Evolutionary conservation across 108 stramenopile genomes (phyloP), one percentile per base, ranked within the genome.

Genomic region (Skeletonema menzelii): DNA sequence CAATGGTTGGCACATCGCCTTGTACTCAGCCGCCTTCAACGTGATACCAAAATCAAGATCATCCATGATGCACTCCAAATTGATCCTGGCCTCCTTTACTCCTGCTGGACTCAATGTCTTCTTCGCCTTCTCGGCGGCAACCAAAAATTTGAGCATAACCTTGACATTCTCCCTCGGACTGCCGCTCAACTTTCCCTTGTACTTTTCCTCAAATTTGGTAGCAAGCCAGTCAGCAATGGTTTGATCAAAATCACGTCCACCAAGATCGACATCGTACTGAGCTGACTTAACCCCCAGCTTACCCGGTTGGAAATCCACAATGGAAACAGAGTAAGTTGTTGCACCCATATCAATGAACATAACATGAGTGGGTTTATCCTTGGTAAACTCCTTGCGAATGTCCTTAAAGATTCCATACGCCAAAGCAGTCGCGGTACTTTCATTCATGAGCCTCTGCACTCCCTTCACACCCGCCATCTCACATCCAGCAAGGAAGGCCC

Each of bases 391-490:
- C 77, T 96, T 94, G 49, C 92, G 86, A 44, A 97, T 93, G 72
- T 93, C 91, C 84, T 97, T 96, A 93, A 96, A 99, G 77, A 98
- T 97, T n/a, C 99, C 99, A 82, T 97, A 99, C n/a, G 95, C 91
- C 34, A 98, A 76, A 24, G 99, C 99, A 4, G 89, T 88, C 27
- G 99, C 97, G 8, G 97, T 99, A 66, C 75, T 84, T 82, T 99
- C 99, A 71, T 98, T 93, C 85, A 98, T 95, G 53, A 99, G 80
- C 20, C 97, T 84, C 72, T 97, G 93, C 26, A 95, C 88, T 5
- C 87, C 84, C 70, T 91, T 84, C 19, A 99, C 82, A 28, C 94
- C 94, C 7, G 91, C 95, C 56, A 98, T 93, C 65, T 95, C 86
- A 70, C 95, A 96, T 6, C 96, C 98, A 38, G 85, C 84, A 63